Conservation (phyloP, 73 alveolate genomes). For the Tetrahymena malaccensis region DNA sequence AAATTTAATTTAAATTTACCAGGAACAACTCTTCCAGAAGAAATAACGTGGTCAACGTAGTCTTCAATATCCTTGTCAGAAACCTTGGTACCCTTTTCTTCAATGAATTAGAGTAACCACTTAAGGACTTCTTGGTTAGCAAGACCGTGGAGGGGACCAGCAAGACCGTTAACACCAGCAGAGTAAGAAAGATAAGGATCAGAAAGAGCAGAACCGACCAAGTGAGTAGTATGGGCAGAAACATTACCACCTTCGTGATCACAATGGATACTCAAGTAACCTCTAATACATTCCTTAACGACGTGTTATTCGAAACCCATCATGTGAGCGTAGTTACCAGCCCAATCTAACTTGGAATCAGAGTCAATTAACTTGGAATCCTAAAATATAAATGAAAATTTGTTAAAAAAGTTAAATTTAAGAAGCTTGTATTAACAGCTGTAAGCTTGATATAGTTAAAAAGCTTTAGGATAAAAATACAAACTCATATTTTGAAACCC, state of each 20-base stretch:
- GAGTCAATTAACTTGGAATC: background rate
- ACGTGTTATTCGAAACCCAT: slow-evolving; percentile 57
- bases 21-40: slow-evolving; percentile 72
- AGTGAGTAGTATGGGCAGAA: slow-evolving; percentile 77
- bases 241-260: slow-evolving; percentile 94
- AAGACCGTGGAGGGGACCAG: slow-evolving; percentile 96
- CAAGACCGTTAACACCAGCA: slow-evolving; percentile 85
- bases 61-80: slow-evolving; percentile 59
- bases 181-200: slow-evolving; percentile 85
- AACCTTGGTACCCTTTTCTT: slow-evolving; percentile 59
- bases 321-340: slow-evolving; percentile 70
- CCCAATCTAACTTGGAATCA: slow-evolving; percentile 34
- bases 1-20: slow-evolving; percentile 18
- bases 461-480: background rate
- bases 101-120: slow-evolving; percentile 62
- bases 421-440: background rate
- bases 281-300: slow-evolving; percentile 70
- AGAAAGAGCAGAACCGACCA: slow-evolving; percentile 86
- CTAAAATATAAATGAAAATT: background rate
- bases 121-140: slow-evolving; percentile 86
- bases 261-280: slow-evolving; percentile 52
- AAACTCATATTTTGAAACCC: background rate
- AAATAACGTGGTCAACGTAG: slow-evolving; percentile 42
- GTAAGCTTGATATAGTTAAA: background rate
- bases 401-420: background rate